Base-by-base conservation (phyloP, 2,329 filamentous ascomycete genomes). In the Diaporthe sp. region DNA sequence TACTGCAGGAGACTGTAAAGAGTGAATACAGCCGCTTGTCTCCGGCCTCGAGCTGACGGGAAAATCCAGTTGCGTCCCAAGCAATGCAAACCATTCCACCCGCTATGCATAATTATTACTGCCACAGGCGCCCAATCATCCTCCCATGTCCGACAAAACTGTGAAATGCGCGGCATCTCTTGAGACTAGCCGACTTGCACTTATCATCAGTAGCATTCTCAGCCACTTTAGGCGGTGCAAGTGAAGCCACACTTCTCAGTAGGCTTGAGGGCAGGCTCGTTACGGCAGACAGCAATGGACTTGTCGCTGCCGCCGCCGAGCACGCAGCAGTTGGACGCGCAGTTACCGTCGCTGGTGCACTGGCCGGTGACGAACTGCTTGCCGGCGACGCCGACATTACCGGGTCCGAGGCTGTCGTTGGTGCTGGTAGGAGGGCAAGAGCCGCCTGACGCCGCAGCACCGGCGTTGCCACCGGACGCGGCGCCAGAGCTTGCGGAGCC, bases 321-420 rank as follows among this genome's bases (percentile, higher is more conserved):
- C 13, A 70, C 65, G 9, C 65, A 70, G 65, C 65, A 70, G 49
- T 55, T 55, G n/a, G 70, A 70, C 22, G 65, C 73, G 15, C 73
- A 75, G 67, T 75, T 71, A 25, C 4, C 55, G 44, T 67, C 42
- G 22, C 65, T 61, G 47, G 60, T 51, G 57, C 73, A 75, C 31
- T 67, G 61, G 31, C 73, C 73, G 13, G 55, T 75, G 1, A 75
- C 68, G 57, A 75, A 75, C 68, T 75, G 73, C 67, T 75, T 63
- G 47, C 72, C 25, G 4, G 25, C 1, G 22, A 57, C 44, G 63
- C 72, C 51, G 15, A 47, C 51, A 42, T 67, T 44, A 39, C 72
- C 47, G 2, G 60, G 37, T 6, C 60, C 47, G 49, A 53, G 72
- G 72, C 58, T 70, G 34, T 70, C 65, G n/a, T 70, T 70, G 1